Percentiles rank a stretch among this genome's conserved stretches.
phyloP scores from a whole-genome alignment of 352 stramenopile species.

The Phytopythium montanum region DNA sequence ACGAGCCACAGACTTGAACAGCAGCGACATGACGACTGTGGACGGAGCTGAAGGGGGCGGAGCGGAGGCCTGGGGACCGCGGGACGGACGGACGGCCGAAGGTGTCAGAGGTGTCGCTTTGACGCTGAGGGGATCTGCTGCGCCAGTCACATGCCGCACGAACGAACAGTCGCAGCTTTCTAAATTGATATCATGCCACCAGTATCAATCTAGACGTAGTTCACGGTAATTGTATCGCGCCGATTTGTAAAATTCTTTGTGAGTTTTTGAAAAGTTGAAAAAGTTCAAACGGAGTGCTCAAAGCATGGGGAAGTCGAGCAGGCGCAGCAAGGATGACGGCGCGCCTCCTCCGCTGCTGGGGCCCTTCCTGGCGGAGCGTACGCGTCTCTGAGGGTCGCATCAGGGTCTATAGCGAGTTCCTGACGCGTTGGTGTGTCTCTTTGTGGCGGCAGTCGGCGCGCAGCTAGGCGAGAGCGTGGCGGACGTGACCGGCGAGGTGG shows the following conservation, averaged over 20 bases:
- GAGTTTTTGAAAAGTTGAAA: conserved; percentile 5
- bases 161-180: too few species aligned
- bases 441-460: conserved; percentile 27
- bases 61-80: too few species aligned
- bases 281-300: neutral
- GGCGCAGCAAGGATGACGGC: conserved; percentile 9
- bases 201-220: too few species aligned
- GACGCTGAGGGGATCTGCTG: too few species aligned
- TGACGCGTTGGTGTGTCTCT: neutral
- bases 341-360: conserved; percentile 29
- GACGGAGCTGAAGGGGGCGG: too few species aligned
- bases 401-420: neutral
- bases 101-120: too few species aligned
- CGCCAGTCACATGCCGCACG: too few species aligned
- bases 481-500: conserved; percentile 55
- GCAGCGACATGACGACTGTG: conserved; percentile 8
- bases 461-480: conserved; percentile 44
- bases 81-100: too few species aligned
- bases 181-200: too few species aligned
- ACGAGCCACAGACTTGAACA: conserved; percentile 16
- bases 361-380: conserved; percentile 55
- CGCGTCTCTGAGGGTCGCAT: conserved; percentile 9
- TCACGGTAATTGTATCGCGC: too few species aligned
- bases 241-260: too few species aligned
- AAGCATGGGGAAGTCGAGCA: conserved; percentile 7